These are phyloP conservation scores for Aspergillus fijiensis DNA, from an alignment of 2,329 filamentous ascomycete genomes.

Conservation along the genomic window DNA sequence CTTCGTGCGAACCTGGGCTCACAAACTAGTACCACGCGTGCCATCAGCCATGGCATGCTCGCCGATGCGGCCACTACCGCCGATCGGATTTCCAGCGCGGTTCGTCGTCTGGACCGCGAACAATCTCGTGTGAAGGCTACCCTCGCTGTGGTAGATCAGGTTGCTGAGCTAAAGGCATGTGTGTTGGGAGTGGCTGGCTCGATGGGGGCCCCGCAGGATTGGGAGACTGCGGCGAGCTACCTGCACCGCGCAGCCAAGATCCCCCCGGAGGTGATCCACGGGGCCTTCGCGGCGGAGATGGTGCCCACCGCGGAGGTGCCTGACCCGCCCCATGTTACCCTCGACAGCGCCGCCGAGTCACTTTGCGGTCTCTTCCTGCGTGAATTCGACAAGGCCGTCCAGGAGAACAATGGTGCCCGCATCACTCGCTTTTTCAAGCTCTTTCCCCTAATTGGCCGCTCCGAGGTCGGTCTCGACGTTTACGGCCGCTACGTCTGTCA, in stretches of 20 bases:
- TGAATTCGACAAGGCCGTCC: slow-evolving; percentile 90
- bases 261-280: slow-evolving; percentile 74
- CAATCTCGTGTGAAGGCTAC: slow-evolving; percentile 90
- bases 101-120: slow-evolving; percentile 84
- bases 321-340: slow-evolving; percentile 81
- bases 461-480: slow-evolving; percentile 86
- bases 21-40: slow-evolving; percentile 78
- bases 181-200: slow-evolving; percentile 90
- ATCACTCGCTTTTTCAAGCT: slow-evolving; percentile 98
- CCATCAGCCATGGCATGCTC: slow-evolving; percentile 88
- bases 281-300: slow-evolving; percentile 84
- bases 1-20: slow-evolving; percentile 84
- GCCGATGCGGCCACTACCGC: slow-evolving; percentile 82
- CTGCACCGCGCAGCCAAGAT: slow-evolving; percentile 79
- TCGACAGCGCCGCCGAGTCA: slow-evolving; percentile 84
- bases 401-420: slow-evolving; percentile 80
- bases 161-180: slow-evolving; percentile 94
- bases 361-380: slow-evolving; percentile 86
- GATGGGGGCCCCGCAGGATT: slow-evolving; percentile 97
- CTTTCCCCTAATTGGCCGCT: slow-evolving; percentile 87
- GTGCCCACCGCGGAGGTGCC: slow-evolving; percentile 96
- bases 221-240: slow-evolving; percentile 93
- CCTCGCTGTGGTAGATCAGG: slow-evolving; percentile 88
- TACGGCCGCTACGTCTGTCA: slow-evolving; percentile 96
- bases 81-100: slow-evolving; percentile 77